Percentiles rank a stretch among this genome's conserved stretches.
Evolutionary conservation across 805 yeast species (phyloP).

Genomic region (Sporopachydermia quercuum): DNA sequence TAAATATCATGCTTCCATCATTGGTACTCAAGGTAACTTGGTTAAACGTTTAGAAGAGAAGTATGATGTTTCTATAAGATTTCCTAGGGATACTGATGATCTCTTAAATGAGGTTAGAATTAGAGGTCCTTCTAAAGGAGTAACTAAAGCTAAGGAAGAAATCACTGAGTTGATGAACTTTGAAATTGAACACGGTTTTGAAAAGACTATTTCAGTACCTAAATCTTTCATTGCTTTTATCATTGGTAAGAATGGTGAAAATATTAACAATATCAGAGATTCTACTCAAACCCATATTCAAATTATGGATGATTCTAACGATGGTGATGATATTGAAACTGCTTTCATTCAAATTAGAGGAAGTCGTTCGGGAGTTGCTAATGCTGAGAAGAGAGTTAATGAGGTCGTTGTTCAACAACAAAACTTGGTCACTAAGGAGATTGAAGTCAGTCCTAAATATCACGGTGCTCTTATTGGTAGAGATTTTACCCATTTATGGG

Average conservation of each 20-base stretch:
- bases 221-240: conserved; percentile 63
- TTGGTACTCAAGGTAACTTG: conserved; percentile 73
- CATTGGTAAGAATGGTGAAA: conserved; percentile 82
- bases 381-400: conserved; percentile 50
- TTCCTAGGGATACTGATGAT: conserved; percentile 34
- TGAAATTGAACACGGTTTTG: conserved; percentile 75
- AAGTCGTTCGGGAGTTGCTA: conserved; percentile 56
- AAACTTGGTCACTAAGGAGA: conserved; percentile 38
- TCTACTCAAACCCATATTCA: conserved; percentile 35
- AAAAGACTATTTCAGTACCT: conserved; percentile 52
- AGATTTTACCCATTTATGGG: conserved; percentile 58
- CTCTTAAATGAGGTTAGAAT: conserved; percentile 47
- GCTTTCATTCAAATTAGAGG: conserved; percentile 66
- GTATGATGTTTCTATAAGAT: conserved; percentile 66
- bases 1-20: conserved; percentile 65
- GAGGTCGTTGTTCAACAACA: conserved; percentile 50
- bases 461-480: conserved; percentile 69
- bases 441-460: conserved; percentile 60
- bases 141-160: conserved; percentile 69
- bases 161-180: conserved; percentile 68
- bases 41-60: conserved; percentile 78
- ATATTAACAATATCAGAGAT: conserved; percentile 66
- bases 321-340: conserved; percentile 25
- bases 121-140: conserved; percentile 87
- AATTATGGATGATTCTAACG: conserved; percentile 23